phyloP scores from a whole-genome alignment of 2,329 filamentous ascomycete genomes.

The Exutisphaerella laricina region DNA sequence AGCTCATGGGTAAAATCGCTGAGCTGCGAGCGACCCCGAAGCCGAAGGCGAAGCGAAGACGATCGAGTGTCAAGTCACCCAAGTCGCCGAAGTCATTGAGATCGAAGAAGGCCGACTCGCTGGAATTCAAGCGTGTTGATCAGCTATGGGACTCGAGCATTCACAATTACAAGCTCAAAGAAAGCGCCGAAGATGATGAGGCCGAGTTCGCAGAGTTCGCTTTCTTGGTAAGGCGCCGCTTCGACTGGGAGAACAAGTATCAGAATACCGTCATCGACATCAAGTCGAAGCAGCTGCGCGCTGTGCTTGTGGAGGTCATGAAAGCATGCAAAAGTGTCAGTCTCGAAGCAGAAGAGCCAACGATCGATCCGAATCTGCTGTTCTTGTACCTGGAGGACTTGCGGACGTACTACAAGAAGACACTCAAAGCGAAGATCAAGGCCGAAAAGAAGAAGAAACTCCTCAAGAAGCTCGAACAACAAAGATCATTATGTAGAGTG shows the following conservation, averaged over 20 bases:
- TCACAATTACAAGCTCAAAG: conserved; percentile 63
- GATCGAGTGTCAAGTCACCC: conserved; percentile 19
- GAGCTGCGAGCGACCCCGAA: conserved; percentile 17
- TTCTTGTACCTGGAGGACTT: conserved; percentile 70
- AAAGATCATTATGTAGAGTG: conserved; percentile 63
- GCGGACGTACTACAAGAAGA: conserved; percentile 54
- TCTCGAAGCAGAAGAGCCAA: conserved; percentile 72
- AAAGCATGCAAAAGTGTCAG: conserved; percentile 72
- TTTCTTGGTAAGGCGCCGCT: conserved; percentile 76
- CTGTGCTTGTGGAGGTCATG: conserved; percentile 65
- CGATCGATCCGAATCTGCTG: conserved; percentile 47
- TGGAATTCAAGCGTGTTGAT: conserved; percentile 66
- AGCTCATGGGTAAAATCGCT: conserved; percentile 18
- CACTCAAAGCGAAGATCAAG: conserved; percentile 55
- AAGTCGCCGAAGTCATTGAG: conserved; percentile 14
- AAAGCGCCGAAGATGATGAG: conserved; percentile 59
- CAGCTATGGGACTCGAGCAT: conserved; percentile 54
- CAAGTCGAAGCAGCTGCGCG: conserved; percentile 72
- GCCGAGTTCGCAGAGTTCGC: conserved; percentile 71
- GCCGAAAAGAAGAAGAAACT: conserved; percentile 58
- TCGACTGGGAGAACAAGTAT: conserved; percentile 81
- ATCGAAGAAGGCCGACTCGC: conserved; percentile 34
- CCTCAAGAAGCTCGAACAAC: conserved; percentile 52
- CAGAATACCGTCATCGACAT: conserved; percentile 71
- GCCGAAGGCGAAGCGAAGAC: conserved; percentile 17